Evolutionary conservation across 2,329 filamentous ascomycete species (phyloP).

Genomic region (Aureobasidium uvarum): DNA sequence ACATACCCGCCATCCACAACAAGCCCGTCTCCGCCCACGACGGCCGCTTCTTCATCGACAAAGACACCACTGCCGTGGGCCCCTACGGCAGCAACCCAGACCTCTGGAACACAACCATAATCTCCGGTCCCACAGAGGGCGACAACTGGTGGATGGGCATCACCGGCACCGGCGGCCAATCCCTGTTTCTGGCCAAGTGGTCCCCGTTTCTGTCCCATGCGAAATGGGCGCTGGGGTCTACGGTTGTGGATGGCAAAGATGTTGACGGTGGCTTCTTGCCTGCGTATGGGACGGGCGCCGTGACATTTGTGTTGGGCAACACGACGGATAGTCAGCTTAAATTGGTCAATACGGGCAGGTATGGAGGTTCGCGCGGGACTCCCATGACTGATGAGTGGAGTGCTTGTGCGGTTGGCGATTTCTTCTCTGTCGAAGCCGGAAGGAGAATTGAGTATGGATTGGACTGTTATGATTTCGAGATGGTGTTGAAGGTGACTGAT

Average conservation of each 20-base stretch:
- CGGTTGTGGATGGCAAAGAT: not conserved
- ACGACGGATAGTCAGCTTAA: not conserved
- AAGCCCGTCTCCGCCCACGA: not conserved
- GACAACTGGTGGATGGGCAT: not conserved
- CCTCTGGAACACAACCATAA: slow-evolving; percentile 11
- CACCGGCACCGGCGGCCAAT: not conserved
- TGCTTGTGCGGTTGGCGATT: not conserved
- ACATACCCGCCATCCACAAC: not conserved
- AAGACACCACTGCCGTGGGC: not conserved
- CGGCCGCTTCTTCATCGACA: slow-evolving; percentile 3
- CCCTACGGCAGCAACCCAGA: not conserved
- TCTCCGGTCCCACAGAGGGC: not conserved
- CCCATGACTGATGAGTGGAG: not conserved
- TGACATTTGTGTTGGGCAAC: not conserved
- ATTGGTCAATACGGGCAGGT: not conserved
- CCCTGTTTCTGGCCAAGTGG: not conserved
- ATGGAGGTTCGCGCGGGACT: not conserved
- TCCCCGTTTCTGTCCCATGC: not conserved
- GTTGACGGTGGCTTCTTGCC: not conserved
- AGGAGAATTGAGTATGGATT: not conserved
- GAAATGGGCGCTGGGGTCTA: not conserved
- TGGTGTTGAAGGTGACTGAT: slow-evolving; percentile 6
- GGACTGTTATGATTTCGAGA: not conserved
- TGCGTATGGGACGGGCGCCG: not conserved
- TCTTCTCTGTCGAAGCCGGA: not conserved